Base-by-base conservation (phyloP, 2,329 filamentous ascomycete species). In the Fusarium nematophilum region DNA sequence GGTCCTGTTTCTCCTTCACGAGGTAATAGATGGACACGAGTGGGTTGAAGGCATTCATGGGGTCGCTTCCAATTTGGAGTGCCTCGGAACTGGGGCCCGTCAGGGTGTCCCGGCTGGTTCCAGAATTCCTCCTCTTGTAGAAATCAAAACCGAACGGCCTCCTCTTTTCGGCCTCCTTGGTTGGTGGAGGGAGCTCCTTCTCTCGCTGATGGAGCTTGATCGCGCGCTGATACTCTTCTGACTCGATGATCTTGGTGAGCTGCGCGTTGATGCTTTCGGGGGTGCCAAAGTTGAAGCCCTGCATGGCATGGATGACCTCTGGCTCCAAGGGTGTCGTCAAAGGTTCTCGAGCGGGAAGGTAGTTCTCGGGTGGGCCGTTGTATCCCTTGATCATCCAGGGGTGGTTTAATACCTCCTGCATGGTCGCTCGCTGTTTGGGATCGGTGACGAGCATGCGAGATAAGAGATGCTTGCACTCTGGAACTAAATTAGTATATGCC, bases 341-440 rank as follows among this genome's bases (percentile, higher is more conserved):
- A 3, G 95, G 92, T 67, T 97, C 94, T 42, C 95, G 89, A 26
- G 80, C 76, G 4, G 93, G 93, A 3, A 99, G 81, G 62, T 91
- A 92, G 70, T 97, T 99, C 59, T 98, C 95, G 1, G 93, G 93
- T 8, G 93, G 88, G 3, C 86, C 87, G 69, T 84, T 90, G 74
- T 93, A 98, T 8, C 94, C 93, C 75, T 98, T 98, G 43, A 86
- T 88, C 84, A 98, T 93, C 95, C 95, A 99, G 1, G 93, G 91
- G 72, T 99, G 95, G 68, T 82, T 91, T 88, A 98, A 90, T 66
- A 99, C 96, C 75, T 99, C 95, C 51, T 89, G 83, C 76, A 99
- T 87, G 33, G 87, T 93, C 36, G 94, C 92, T 62, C 95, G 88
- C 70, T 94, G 89, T 70, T 86, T 89, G 21, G 95, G 94, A 67